phyloP scores from a whole-genome alignment of 441 rosid species.

The Croton laevigatus region DNA sequence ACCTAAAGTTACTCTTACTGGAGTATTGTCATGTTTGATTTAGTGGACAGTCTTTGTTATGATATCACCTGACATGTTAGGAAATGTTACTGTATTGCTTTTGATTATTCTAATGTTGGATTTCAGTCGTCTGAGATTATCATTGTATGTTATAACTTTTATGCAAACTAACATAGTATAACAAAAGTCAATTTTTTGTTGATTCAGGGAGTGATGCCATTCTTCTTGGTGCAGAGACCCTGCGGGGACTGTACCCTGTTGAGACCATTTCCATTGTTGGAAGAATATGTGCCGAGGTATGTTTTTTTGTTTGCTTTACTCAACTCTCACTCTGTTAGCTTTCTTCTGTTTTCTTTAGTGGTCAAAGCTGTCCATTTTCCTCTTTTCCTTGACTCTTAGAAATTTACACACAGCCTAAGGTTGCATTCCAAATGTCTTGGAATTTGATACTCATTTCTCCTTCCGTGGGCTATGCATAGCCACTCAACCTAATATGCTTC shows the following conservation, averaged over 20 bases:
- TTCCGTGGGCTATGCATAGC: background rate
- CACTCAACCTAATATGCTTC: background rate
- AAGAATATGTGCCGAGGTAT: slow-evolving; percentile 91
- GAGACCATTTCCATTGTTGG: slow-evolving; percentile 89
- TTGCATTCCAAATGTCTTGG: background rate
- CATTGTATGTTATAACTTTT: background rate
- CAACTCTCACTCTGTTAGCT: background rate
- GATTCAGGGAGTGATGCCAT: slow-evolving; percentile 91
- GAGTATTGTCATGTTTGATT: slow-evolving; percentile 5
- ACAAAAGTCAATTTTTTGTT: background rate
- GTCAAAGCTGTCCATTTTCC: background rate
- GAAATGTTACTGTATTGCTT: background rate
- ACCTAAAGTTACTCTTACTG: slow-evolving; percentile 8
- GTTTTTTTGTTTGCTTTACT: slow-evolving; percentile 8
- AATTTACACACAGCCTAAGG: background rate
- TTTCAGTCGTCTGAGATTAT: background rate
- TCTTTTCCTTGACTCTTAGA: no score
- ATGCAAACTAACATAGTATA: background rate
- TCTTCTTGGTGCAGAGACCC: slow-evolving; percentile 98
- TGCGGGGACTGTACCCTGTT: slow-evolving; percentile 90
- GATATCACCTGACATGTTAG: background rate
- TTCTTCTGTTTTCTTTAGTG: slow-evolving; percentile 1
- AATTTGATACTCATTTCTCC: background rate
- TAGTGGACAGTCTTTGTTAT: background rate
- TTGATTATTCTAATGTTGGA: background rate